phyloP scores from a whole-genome alignment of 2,329 filamentous ascomycete genomes.

The Aspergillus sp. region DNA sequence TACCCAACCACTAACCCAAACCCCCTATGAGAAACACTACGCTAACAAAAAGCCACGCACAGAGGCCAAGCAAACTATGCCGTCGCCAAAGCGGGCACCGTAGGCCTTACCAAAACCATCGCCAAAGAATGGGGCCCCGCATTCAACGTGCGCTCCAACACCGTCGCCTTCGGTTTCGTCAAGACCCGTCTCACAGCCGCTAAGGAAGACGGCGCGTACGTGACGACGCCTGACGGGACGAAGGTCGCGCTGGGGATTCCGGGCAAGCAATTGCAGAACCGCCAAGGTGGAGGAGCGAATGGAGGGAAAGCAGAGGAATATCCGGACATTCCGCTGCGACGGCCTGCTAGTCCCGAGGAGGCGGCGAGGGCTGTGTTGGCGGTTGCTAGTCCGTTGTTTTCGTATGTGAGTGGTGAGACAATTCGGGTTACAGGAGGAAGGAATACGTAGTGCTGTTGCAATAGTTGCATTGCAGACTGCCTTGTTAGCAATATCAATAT shows the following conservation, averaged over 20 bases:
- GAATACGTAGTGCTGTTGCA: conserved; percentile 43
- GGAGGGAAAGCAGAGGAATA: conserved; percentile 37
- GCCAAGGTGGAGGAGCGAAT: conserved; percentile 24
- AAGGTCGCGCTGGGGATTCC: conserved; percentile 72
- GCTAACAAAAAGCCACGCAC: background rate
- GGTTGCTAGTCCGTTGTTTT: conserved; percentile 72
- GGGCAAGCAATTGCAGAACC: conserved; percentile 43
- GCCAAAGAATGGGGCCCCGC: conserved; percentile 85
- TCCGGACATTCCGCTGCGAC: conserved; percentile 69
- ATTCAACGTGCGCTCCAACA: conserved; percentile 78
- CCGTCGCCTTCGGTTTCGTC: conserved; percentile 77
- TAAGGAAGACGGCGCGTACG: conserved; percentile 77
- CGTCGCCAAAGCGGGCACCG: conserved; percentile 75
- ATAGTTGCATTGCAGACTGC: background rate
- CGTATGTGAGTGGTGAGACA: conserved; percentile 80
- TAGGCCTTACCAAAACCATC: conserved; percentile 79
- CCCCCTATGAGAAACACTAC: conserved; percentile 1
- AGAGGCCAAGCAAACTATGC: conserved; percentile 81
- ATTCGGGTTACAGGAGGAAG: conserved; percentile 77
- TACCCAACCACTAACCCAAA: background rate
- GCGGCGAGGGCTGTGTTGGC: conserved; percentile 71
- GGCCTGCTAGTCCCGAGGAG: conserved; percentile 71
- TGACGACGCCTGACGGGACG: conserved; percentile 67
- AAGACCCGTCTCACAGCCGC: conserved; percentile 71
- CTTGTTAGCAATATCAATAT: background rate